A percentile compares a stretch with the other conserved stretches of the same genome.
phyloP scores from a whole-genome alignment of 2,329 filamentous ascomycete species.

The Penicillium expansum region DNA sequence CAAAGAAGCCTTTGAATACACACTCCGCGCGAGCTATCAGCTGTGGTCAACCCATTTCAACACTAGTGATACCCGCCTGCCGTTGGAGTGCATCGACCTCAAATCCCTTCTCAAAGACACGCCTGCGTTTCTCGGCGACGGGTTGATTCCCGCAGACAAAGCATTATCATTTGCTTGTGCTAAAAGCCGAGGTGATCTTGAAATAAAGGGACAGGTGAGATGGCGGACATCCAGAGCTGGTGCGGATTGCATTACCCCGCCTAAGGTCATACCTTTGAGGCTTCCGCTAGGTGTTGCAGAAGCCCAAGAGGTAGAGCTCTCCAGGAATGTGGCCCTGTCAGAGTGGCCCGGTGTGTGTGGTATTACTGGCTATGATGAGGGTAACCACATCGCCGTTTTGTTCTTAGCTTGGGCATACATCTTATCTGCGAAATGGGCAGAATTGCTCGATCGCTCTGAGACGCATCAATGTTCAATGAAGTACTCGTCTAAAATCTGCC shows the following conservation, averaged over 20 bases:
- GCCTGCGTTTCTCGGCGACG: neutral
- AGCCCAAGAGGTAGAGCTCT: neutral
- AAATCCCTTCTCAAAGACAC: neutral
- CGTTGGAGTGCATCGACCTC: neutral
- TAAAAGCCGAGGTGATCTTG: neutral
- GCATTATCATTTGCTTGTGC: neutral
- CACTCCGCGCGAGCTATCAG: neutral
- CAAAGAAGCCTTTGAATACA: neutral
- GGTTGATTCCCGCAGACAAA: neutral
- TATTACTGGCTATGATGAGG: slow-evolving; percentile 18
- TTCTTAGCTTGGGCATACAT: slow-evolving; percentile 29
- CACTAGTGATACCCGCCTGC: neutral
- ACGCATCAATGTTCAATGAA: slow-evolving; percentile 15
- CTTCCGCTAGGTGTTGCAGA: neutral
- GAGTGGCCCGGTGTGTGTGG: slow-evolving; percentile 21
- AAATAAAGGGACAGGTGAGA: neutral
- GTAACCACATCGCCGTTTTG: slow-evolving; percentile 23
- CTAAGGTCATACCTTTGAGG: neutral
- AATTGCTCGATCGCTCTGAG: slow-evolving; percentile 19
- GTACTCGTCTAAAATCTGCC: neutral
- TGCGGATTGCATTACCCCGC: neutral
- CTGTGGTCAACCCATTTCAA: neutral
- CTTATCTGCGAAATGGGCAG: slow-evolving; percentile 24
- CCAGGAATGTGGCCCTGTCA: slow-evolving; percentile 10
- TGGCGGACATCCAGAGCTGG: neutral